Base-by-base conservation (phyloP, 2,329 filamentous ascomycete species). In the Ophiostoma himal-ulmi region DNA sequence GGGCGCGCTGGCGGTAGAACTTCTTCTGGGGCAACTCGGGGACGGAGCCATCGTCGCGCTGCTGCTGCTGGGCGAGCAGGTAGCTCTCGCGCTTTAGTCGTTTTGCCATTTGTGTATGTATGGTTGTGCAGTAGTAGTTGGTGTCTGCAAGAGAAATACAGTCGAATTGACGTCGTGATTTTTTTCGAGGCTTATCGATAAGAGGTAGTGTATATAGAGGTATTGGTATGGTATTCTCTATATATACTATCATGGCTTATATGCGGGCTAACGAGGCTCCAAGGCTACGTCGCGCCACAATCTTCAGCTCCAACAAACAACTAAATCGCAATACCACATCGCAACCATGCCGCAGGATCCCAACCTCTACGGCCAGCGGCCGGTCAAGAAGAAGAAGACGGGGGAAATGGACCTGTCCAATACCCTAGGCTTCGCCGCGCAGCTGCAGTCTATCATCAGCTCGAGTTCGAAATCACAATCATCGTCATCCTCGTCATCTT, bases 1-100 rank as follows among this genome's bases (percentile, higher is more conserved):
- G 95, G 52, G 95, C 95, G 79, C 95, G 88, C 81, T 99, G 95
- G 70, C 95, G 88, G 80, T 97, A 99, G 82, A 95, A 97, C 82
- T 91, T 94, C 84, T 99, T 99, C 81, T 92, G 90, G 11, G 95
- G 95, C 76, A 97, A 81, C 76, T 88, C 85, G 8, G 87, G 81
- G 54, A 81, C 80, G 30, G 80, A 83, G 77, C 85, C 83, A 73
- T 85, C 81, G 52, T 71, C 71, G 37, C 67, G 70, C 69, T 81
- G 80, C 68, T 84, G 83, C 69, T 83, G 80, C 70, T 83, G 83
- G 75, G 86, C 69, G 39, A 70, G 72, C 70, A 74, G 88, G 77
- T 91, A 91, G 71, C 85, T 85, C 71, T 88, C 85, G 74, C 91
- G 88, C 81, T 89, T 89, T 75, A 87, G 84, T 71, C 83, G 84